Conservation (phyloP, 2,329 filamentous ascomycete species). For the Calonectria pseudoturangicola region DNA sequence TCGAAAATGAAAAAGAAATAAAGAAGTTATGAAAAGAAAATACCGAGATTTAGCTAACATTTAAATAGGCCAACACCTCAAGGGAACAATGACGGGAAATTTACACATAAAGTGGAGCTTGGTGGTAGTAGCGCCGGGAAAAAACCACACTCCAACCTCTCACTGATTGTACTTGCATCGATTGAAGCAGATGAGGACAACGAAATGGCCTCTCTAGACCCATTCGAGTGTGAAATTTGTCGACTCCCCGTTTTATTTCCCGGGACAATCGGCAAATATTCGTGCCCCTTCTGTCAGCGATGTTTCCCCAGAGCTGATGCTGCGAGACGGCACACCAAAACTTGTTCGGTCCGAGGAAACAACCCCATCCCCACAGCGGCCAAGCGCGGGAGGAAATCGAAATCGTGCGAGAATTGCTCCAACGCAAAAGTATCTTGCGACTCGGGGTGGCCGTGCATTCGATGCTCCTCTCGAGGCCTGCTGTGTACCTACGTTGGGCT, state of each 20-base stretch:
- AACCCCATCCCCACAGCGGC: conserved; percentile 34
- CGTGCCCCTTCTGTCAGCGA: conserved; percentile 45
- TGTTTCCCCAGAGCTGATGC: conserved; percentile 42
- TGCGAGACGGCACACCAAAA: conserved; percentile 39
- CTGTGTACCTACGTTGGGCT: conserved; percentile 39
- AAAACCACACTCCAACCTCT: background rate
- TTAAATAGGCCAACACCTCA: too few relatives aligned
- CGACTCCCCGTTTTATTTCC: background rate
- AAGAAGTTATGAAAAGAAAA: background rate
- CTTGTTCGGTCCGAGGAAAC: conserved; percentile 33
- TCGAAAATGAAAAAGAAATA: background rate
- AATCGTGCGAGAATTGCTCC: conserved; percentile 42
- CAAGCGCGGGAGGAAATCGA: conserved; percentile 43
- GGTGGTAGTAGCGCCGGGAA: background rate
- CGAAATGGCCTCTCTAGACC: background rate
- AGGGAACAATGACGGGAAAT: conserved; percentile 36
- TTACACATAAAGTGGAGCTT: conserved; percentile 37
- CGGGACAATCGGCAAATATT: background rate
- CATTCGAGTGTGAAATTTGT: conserved; percentile 26
- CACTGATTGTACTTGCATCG: too few relatives aligned
- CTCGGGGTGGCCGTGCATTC: conserved; percentile 6
- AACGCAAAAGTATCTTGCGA: conserved; percentile 33
- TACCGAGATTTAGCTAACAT: too few relatives aligned
- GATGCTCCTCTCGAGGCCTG: conserved; percentile 28
- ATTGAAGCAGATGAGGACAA: too few relatives aligned